Conservation (phyloP, 2,329 filamentous ascomycete genomes). For the Aspergillus nomiae region DNA sequence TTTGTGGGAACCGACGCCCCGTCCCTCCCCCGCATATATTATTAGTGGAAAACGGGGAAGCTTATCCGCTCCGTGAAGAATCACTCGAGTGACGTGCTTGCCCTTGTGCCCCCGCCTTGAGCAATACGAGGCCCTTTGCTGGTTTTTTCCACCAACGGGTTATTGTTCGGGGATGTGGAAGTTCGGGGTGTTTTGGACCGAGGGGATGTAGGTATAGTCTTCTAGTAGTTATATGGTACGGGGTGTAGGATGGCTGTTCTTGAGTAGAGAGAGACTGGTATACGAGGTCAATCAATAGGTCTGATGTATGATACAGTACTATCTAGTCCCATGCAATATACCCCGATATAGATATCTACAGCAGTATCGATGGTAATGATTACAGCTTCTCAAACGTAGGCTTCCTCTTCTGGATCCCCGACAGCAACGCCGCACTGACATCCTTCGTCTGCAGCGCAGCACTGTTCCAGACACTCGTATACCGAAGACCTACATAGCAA, state of each 20-base stretch:
- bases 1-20: background rate
- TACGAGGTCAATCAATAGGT: background rate
- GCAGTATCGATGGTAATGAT: background rate
- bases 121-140: too few relatives aligned
- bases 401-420: slow-evolving; percentile 75
- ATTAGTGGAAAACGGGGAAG: background rate
- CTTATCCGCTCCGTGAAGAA: background rate
- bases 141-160: background rate
- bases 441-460: slow-evolving; percentile 80
- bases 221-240: too few relatives aligned
- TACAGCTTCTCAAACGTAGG: slow-evolving; percentile 84
- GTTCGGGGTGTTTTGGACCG: background rate
- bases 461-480: slow-evolving; percentile 86
- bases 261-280: background rate
- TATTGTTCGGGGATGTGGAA: background rate
- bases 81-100: background rate
- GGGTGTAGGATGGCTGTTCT: background rate
- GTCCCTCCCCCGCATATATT: background rate
- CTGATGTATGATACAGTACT: background rate
- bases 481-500: slow-evolving; percentile 63
- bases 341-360: background rate
- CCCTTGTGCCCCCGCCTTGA: background rate
- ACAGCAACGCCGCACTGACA: slow-evolving; percentile 71
- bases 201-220: background rate
- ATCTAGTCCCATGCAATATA: background rate